phyloP scores from a whole-genome alignment of 306 rosid species.

The Cucurbita argyrosperma region DNA sequence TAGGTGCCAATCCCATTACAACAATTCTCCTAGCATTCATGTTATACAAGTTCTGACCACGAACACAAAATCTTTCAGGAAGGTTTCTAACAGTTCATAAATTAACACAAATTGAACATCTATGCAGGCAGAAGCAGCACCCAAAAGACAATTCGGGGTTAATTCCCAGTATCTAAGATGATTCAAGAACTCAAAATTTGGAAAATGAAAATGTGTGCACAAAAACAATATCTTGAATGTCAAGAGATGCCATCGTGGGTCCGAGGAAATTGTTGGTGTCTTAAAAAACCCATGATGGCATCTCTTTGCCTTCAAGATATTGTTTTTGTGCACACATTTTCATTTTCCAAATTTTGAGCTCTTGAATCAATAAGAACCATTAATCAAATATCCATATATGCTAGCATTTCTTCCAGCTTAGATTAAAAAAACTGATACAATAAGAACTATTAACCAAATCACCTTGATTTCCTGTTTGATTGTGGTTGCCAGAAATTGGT shows the following conservation, averaged over 20 bases:
- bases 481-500: conserved; percentile 55
- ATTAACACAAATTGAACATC: background rate
- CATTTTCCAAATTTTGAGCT: background rate
- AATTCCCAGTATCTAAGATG: background rate
- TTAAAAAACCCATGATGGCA: background rate
- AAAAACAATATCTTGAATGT: background rate
- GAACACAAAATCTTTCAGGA: background rate
- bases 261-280: too few species aligned
- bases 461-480: conserved; percentile 52
- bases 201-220: background rate
- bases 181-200: background rate
- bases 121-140: background rate
- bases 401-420: too few species aligned
- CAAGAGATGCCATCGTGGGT: background rate
- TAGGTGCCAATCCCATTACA: conserved; percentile 74
- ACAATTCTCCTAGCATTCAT: conserved; percentile 57
- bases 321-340: background rate
- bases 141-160: background rate
- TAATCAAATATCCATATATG: background rate
- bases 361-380: background rate
- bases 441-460: background rate
- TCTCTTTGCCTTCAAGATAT: background rate
- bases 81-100: background rate
- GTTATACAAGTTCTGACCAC: conserved; percentile 61
- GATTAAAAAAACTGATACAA: too few species aligned